Conservation (phyloP, 306 rosid species). For the Dryas drummondii region DNA sequence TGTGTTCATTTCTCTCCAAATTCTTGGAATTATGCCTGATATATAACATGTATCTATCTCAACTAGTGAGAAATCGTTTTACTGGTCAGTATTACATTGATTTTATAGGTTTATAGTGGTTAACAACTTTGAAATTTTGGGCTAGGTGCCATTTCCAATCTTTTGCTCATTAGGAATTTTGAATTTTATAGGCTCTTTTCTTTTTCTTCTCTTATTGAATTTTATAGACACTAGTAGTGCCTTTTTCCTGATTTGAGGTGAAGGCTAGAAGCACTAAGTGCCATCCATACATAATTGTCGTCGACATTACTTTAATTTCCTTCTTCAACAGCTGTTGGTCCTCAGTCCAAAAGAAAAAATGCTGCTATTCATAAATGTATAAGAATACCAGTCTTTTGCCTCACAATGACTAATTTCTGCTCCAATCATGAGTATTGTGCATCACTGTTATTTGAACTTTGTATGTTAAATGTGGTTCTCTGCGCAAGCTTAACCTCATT, state of each 20-base stretch:
- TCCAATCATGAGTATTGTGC: neutral
- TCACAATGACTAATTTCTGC: neutral
- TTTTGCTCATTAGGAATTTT: neutral
- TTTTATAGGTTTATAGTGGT: neutral
- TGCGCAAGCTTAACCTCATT: neutral
- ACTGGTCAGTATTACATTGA: neutral
- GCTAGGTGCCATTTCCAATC: neutral
- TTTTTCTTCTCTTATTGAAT: too few species aligned
- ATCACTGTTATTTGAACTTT: neutral
- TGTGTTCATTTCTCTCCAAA: neutral
- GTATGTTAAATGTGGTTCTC: neutral
- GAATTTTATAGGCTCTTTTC: neutral
- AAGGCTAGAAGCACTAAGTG: neutral
- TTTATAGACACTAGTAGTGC: neutral
- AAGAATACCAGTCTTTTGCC: neutral
- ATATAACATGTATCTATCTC: neutral
- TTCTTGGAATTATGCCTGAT: conserved; percentile 4
- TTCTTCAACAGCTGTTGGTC: neutral
- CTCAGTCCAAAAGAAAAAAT: too few species aligned
- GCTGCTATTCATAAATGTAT: neutral
- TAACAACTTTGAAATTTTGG: neutral
- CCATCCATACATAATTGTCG: neutral
- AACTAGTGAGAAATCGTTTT: neutral
- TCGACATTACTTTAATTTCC: neutral
- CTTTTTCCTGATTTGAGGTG: neutral